Conservation (phyloP, 1,139 yeast species). For the Waltiozyma sp. region DNA sequence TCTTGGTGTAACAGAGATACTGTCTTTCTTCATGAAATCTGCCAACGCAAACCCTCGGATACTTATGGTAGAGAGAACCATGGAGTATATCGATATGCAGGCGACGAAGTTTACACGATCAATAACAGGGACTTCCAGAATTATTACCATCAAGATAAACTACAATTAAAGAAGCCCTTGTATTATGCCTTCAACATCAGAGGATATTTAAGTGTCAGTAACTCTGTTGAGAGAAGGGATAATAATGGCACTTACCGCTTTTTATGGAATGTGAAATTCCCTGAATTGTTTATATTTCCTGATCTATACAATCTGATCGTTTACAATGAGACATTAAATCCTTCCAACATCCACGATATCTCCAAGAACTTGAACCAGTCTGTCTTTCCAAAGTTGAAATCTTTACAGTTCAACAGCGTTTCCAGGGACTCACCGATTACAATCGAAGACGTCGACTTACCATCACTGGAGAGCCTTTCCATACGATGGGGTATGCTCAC, state of each 20-base stretch:
- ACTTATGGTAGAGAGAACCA: not conserved
- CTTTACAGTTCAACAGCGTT: not conserved
- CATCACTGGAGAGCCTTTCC: not conserved
- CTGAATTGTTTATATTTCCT: not conserved
- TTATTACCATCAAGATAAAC: not conserved
- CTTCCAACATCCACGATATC: not conserved
- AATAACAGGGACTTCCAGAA: not conserved
- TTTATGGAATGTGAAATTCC: not conserved
- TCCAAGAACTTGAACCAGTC: not conserved
- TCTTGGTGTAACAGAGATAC: not conserved
- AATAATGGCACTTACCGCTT: not conserved
- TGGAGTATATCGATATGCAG: not conserved
- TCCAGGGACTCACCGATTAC: not conserved
- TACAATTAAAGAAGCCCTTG: not conserved
- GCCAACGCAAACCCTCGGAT: not conserved
- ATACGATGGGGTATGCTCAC: not conserved
- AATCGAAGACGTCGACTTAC: not conserved
- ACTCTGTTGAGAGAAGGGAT: not conserved
- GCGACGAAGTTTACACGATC: not conserved
- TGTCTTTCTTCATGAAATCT: not conserved
- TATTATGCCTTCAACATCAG: not conserved
- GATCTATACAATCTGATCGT: not conserved
- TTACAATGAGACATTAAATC: not conserved
- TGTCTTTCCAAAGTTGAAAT: not conserved
- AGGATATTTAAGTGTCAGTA: not conserved